Conservation (phyloP, 331 rosid genomes). For the Malus hybrid region DNA sequence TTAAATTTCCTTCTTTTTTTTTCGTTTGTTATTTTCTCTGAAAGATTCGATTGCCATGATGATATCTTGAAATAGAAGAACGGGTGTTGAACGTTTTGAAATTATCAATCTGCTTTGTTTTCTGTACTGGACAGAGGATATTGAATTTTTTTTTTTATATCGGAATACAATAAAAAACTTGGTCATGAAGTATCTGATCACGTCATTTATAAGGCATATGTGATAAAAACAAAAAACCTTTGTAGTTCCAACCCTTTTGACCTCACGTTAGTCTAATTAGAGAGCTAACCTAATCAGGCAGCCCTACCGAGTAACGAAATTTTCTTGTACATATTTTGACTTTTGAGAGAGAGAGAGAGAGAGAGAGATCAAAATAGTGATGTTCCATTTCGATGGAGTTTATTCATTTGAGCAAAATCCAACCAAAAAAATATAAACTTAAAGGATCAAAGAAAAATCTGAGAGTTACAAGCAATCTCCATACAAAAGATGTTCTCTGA, state of each 20-base stretch:
- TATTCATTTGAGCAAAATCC: constrained; percentile 42
- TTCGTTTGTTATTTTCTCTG: not conserved
- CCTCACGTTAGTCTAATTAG: not conserved
- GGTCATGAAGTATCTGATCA: not conserved
- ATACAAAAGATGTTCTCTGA: no score
- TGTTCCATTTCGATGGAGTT: constrained; percentile 23
- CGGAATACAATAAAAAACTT: no score
- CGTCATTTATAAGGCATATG: fast-evolving
- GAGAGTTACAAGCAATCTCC: constrained; percentile 5
- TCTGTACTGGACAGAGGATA: not conserved
- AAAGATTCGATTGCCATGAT: not conserved
- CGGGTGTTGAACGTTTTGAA: not conserved
- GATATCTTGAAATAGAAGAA: not conserved
- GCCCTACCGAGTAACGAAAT: no score
- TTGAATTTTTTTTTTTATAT: not conserved
- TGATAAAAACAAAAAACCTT: no score
- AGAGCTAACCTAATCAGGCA: not conserved
- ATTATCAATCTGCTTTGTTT: not conserved
- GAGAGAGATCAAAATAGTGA: not conserved
- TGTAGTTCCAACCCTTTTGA: not conserved
- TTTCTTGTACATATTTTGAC: not conserved
- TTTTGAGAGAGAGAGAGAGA: not conserved
- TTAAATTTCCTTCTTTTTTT: no score
- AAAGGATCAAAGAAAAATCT: constrained; percentile 20
- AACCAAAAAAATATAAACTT: not conserved